phyloP scores from a whole-genome alignment of 345 rosid species.

The Acer saccharum region DNA sequence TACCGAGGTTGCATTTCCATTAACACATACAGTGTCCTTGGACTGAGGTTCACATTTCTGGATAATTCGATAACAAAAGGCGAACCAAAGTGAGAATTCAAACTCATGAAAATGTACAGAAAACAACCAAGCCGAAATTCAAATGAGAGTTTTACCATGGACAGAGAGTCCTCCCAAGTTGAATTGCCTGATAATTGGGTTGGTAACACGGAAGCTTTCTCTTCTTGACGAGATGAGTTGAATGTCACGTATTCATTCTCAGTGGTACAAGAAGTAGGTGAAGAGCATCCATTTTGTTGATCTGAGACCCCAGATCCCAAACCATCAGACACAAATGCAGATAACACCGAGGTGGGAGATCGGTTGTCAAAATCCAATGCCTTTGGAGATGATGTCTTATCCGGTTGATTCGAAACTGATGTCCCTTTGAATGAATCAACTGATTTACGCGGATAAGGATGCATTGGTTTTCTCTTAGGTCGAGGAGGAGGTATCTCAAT shows the following conservation, averaged over 20 bases:
- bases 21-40: conserved; percentile 11
- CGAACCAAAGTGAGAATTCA: not conserved
- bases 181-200: conserved; percentile 16
- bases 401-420: conserved; percentile 27
- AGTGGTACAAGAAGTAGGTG: conserved; percentile 59
- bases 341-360: conserved; percentile 67
- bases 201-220: conserved; percentile 26
- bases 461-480: conserved; percentile 79
- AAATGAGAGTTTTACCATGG: conserved; percentile 19
- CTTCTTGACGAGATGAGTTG: conserved; percentile 31
- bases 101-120: not conserved
- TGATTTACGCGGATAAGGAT: conserved; percentile 85
- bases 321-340: conserved; percentile 41
- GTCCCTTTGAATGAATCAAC: conserved; percentile 24
- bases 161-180: conserved; percentile 19
- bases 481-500: conserved; percentile 91
- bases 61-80: not conserved
- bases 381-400: conserved; percentile 45
- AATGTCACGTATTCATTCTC: conserved; percentile 42
- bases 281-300: conserved; percentile 51
- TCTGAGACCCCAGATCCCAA: conserved; percentile 43
- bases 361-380: conserved; percentile 39
- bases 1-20: conserved; percentile 20
- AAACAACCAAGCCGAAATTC: not conserved
- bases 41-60: conserved; percentile 36